Percentiles rank a stretch among this genome's conserved stretches.
phyloP scores from a whole-genome alignment of 495 filamentous ascomycete species.

The Wilcoxina mikolae region DNA sequence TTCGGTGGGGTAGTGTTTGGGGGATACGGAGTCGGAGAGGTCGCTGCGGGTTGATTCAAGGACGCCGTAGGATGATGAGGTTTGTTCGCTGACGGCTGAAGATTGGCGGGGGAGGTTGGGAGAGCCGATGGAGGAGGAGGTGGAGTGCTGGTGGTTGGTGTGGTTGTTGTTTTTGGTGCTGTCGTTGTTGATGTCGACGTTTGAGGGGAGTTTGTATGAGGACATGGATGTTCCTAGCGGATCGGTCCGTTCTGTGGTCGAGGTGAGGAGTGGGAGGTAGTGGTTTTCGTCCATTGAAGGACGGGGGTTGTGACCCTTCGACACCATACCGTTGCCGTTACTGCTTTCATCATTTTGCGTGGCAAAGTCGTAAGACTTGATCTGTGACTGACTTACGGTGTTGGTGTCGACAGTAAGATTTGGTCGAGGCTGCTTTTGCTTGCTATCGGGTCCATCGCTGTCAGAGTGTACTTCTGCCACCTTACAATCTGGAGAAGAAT shows the following conservation, averaged over 20 bases:
- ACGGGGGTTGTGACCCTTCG: conserved; percentile 10
- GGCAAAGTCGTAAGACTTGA: not conserved
- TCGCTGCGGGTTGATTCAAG: not conserved
- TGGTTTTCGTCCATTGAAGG: conserved; percentile 15
- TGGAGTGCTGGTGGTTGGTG: not conserved
- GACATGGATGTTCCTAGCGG: not conserved
- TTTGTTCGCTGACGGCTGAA: not conserved
- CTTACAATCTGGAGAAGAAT: no score
- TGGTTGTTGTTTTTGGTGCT: conserved; percentile 15
- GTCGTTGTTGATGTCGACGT: conserved; percentile 12
- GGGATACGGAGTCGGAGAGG: not conserved
- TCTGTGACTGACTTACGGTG: conserved; percentile 3
- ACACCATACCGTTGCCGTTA: conserved; percentile 1
- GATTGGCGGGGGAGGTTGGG: conserved; percentile 1
- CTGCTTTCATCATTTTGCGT: not conserved
- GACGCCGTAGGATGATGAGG: conserved; percentile 1
- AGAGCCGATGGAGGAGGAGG: not conserved
- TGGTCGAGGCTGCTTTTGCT: not conserved
- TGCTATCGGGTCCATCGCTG: conserved; percentile 2
- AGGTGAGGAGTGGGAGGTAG: conserved; percentile 8
- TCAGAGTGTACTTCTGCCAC: not conserved
- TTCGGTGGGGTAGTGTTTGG: not conserved
- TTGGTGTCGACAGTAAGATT: conserved; percentile 5
- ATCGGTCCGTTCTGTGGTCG: conserved; percentile 3
- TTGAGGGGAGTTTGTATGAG: conserved; percentile 11